Conservation (phyloP, 305 asterid genomes). For the Rubia peregrina region DNA sequence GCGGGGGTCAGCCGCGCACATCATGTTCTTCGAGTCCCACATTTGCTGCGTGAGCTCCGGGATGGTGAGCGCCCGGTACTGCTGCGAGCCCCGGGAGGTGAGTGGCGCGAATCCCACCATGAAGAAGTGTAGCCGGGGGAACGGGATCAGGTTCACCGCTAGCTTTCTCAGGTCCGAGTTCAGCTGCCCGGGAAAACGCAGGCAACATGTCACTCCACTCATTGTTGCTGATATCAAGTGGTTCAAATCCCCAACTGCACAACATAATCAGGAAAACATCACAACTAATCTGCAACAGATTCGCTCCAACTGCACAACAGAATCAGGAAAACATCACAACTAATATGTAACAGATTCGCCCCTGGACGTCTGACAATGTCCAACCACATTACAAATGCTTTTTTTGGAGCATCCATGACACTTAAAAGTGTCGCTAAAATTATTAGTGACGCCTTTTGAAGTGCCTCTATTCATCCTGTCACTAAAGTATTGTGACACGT, state of each 20-base stretch:
- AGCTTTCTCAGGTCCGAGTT: constrained; percentile 42
- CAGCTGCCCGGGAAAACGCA: constrained; percentile 41
- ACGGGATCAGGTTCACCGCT: constrained; percentile 45
- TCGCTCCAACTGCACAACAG: too few species aligned
- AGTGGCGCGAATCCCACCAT: constrained; percentile 40
- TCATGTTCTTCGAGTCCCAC: constrained; percentile 46
- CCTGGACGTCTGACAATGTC: too few species aligned
- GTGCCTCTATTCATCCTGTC: too few species aligned
- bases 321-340: too few species aligned
- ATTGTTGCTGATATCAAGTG: constrained; percentile 42
- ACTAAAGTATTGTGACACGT: too few species aligned
- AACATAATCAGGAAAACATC: neutral
- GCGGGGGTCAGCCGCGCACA: constrained; percentile 38
- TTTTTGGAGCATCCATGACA: too few species aligned
- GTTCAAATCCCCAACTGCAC: constrained; percentile 46
- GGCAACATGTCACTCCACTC: constrained; percentile 46
- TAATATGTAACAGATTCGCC: too few species aligned
- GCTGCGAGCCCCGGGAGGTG: constrained; percentile 41
- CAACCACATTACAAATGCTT: too few species aligned
- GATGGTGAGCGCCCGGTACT: constrained; percentile 41
- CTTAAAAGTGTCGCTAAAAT: too few species aligned
- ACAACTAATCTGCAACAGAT: too few species aligned
- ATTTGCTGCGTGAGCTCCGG: constrained; percentile 46
- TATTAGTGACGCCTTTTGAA: too few species aligned
- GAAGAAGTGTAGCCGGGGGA: constrained; percentile 42